Percentiles rank a stretch among this genome's conserved stretches.
These are phyloP conservation scores for Eragrostis nindensis DNA, from an alignment of 176 grass and related monocot genomes.

Conservation along the genomic window DNA sequence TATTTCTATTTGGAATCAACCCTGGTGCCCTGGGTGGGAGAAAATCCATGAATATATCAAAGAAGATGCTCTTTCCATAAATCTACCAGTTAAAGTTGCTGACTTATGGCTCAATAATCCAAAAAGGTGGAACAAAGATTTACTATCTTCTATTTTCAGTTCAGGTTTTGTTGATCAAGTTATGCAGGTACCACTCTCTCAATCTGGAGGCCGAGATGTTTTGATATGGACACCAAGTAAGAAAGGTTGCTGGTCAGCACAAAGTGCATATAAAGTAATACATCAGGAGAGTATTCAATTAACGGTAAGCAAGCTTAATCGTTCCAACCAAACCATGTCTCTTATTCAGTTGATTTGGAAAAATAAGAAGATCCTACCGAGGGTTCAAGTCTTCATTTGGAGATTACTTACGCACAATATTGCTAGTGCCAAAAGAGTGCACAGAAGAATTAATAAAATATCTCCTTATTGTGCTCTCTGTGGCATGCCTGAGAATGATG, in stretches of 20 bases:
- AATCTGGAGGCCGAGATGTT: not conserved
- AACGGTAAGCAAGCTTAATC: not conserved
- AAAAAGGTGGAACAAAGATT: not conserved
- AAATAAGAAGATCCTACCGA: not conserved
- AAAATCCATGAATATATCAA: not conserved
- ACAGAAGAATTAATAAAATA: too few relatives aligned
- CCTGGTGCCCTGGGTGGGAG: not conserved
- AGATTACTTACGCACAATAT: too few relatives aligned
- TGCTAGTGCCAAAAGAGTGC: too few relatives aligned
- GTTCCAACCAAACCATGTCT: not conserved
- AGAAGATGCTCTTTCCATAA: too few relatives aligned
- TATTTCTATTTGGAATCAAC: not conserved
- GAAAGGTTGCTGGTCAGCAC: not conserved
- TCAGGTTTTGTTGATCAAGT: not conserved
- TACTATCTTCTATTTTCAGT: not conserved
- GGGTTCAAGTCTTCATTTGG: too few relatives aligned
- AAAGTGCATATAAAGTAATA: not conserved
- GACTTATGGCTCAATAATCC: not conserved
- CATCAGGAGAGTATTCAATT: not conserved
- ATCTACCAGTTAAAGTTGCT: not conserved
- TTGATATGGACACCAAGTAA: not conserved
- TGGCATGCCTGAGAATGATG: too few relatives aligned
- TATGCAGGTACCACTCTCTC: not conserved
- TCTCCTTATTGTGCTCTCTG: too few relatives aligned
- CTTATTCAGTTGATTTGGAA: not conserved